A percentile compares a stretch with the other conserved stretches of the same genome.
phyloP scores from a whole-genome alignment of 352 stramenopile genomes.

The Globisporangium alternatum region DNA sequence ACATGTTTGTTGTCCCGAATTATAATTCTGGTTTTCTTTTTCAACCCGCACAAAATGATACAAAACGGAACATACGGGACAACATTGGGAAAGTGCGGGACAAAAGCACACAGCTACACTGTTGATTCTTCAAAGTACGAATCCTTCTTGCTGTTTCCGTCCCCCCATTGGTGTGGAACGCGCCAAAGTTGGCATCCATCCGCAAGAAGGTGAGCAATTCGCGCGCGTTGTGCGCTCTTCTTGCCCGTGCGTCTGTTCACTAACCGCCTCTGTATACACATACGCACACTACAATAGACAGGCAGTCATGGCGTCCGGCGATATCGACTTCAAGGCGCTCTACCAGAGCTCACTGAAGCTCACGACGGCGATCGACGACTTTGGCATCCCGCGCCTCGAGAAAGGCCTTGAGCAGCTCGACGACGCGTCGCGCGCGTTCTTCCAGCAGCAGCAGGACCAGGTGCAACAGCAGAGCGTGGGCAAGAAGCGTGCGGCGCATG shows the following conservation, averaged over 20 bases:
- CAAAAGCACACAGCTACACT: background rate
- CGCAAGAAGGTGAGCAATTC: background rate
- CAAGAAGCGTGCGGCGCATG: conserved; percentile 47
- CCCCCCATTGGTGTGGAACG: conserved; percentile 11
- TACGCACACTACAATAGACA: background rate
- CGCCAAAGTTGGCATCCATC: conserved; percentile 6
- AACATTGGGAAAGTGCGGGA: background rate
- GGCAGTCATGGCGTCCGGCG: conserved; percentile 15
- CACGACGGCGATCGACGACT: conserved; percentile 71
- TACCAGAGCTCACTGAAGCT: conserved; percentile 88
- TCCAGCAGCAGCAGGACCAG: conserved; percentile 36
- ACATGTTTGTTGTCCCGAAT: conserved; percentile 1
- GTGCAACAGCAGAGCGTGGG: conserved; percentile 16
- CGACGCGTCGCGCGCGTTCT: conserved; percentile 53
- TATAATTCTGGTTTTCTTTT: background rate
- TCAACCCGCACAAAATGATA: conserved; percentile 1
- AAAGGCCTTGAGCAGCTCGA: conserved; percentile 83
- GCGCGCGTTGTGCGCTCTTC: background rate
- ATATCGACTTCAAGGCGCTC: conserved; percentile 82
- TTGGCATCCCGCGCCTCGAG: conserved; percentile 71
- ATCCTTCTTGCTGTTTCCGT: background rate
- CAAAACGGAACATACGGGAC: background rate
- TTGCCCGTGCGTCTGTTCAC: background rate
- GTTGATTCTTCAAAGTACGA: background rate
- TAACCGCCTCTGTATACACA: background rate